Percentiles rank a stretch among this genome's conserved stretches.
Evolutionary conservation across 176 grass and related monocot species (phyloP).

Genomic region (Phyllostachys edulis): DNA sequence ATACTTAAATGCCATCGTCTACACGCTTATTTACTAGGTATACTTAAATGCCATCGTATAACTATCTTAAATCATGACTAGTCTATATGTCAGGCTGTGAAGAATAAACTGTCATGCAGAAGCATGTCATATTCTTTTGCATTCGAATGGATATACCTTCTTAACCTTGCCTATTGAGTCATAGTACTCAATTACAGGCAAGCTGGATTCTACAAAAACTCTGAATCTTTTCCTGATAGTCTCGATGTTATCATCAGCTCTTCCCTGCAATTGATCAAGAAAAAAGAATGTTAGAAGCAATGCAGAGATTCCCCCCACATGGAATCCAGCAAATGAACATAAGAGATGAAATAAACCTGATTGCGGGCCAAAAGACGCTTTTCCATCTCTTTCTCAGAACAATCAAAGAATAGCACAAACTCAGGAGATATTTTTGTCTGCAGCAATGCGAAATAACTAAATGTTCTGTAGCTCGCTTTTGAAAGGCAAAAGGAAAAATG

Average conservation of each 20-base stretch:
- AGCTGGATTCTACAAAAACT: slow-evolving; percentile 56
- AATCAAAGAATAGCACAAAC: slow-evolving; percentile 65
- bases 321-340: slow-evolving; percentile 12
- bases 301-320: neutral
- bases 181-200: slow-evolving; percentile 57
- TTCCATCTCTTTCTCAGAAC: slow-evolving; percentile 62
- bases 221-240: slow-evolving; percentile 68
- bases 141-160: slow-evolving; percentile 40
- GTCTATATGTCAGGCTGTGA: neutral
- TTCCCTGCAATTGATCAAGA: slow-evolving; percentile 43
- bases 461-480: neutral
- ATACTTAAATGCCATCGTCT: neutral
- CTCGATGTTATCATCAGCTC: slow-evolving; percentile 69
- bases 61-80: neutral
- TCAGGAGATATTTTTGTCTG: slow-evolving; percentile 62
- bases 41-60: neutral
- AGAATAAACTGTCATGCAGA: neutral
- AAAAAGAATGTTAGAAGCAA: slow-evolving; percentile 21
- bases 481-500: neutral
- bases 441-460: slow-evolving; percentile 27
- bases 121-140: slow-evolving; percentile 3
- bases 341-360: slow-evolving; percentile 33
- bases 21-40: neutral
- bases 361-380: slow-evolving; percentile 51
- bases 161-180: slow-evolving; percentile 54